These are phyloP conservation scores for Lasiosphaeria hispida DNA, from an alignment of 495 filamentous ascomycete species.

Conservation along the genomic window DNA sequence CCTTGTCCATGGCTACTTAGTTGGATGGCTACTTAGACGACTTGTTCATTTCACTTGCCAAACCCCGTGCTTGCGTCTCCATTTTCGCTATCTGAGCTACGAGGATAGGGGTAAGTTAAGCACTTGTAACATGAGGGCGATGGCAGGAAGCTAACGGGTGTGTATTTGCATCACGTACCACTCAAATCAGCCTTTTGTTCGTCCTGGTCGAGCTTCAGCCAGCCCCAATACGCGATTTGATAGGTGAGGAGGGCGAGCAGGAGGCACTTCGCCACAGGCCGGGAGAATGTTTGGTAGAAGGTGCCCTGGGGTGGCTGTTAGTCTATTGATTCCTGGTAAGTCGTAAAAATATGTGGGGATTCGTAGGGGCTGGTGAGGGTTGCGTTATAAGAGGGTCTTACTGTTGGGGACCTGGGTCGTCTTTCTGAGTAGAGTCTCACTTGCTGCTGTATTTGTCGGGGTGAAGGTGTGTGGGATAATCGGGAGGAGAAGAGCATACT, in stretches of 20 bases:
- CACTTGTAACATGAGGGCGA: not conserved
- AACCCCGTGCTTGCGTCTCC: not conserved
- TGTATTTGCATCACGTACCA: conserved; percentile 25
- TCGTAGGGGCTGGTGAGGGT: not conserved
- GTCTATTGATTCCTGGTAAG: not conserved
- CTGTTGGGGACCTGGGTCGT: not conserved
- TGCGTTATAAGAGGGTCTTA: not conserved
- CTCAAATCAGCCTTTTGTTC: conserved; percentile 64
- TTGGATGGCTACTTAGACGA: too few relatives aligned
- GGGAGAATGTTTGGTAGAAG: conserved; percentile 76
- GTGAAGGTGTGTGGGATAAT: not conserved
- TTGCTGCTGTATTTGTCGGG: conserved; percentile 1
- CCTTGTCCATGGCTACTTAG: not conserved
- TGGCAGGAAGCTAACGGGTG: not conserved
- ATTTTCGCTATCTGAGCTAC: conserved; percentile 1
- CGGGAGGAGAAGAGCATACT: too few relatives aligned
- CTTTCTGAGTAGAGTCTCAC: not conserved
- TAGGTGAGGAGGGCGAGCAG: conserved; percentile 85
- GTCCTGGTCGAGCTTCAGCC: conserved; percentile 81
- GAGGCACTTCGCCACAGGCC: conserved; percentile 81
- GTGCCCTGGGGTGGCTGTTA: conserved; percentile 47
- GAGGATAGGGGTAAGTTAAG: not conserved
- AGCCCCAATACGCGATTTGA: conserved; percentile 79
- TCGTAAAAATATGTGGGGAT: not conserved
- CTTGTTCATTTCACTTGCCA: not conserved